phyloP scores from a whole-genome alignment of 352 stramenopile species.

The Globisporangium irregulare region DNA sequence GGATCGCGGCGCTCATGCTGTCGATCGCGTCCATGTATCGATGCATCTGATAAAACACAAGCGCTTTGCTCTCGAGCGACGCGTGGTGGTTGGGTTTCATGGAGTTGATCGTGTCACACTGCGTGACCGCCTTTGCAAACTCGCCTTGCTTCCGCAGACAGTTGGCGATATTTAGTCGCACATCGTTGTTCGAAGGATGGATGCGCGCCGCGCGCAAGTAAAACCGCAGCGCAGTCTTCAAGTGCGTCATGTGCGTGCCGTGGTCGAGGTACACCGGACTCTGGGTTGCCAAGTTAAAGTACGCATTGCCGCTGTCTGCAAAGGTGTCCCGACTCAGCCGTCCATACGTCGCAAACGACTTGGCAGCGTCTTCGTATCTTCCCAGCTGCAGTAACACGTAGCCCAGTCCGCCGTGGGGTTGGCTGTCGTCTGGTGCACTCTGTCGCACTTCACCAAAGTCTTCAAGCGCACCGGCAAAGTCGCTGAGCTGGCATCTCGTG shows the following conservation, averaged over 20 bases:
- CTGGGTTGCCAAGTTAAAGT: slow-evolving; percentile 62
- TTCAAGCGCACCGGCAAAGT: slow-evolving; percentile 51
- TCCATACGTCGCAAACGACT: slow-evolving; percentile 60
- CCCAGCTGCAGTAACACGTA: slow-evolving; percentile 70
- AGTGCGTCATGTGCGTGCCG: slow-evolving; percentile 32
- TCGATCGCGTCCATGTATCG: slow-evolving; percentile 39
- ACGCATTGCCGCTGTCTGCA: slow-evolving; percentile 70
- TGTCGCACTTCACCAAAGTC: slow-evolving; percentile 72
- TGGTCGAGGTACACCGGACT: slow-evolving; percentile 33
- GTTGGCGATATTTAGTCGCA: slow-evolving; percentile 69
- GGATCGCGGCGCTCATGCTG: slow-evolving; percentile 57
- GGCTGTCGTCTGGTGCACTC: slow-evolving; percentile 63
- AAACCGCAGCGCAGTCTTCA: slow-evolving; percentile 59
- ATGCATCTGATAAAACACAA: slow-evolving; percentile 53
- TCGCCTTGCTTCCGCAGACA: slow-evolving; percentile 53
- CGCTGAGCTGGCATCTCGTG: slow-evolving; percentile 45
- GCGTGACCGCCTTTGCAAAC: slow-evolving; percentile 38
- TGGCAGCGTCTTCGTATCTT: slow-evolving; percentile 62
- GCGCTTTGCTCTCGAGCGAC: slow-evolving; percentile 54
- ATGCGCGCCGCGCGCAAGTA: slow-evolving; percentile 61
- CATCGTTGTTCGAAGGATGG: slow-evolving; percentile 54
- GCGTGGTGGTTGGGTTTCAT: slow-evolving; percentile 48
- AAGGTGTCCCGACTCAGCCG: slow-evolving; percentile 61
- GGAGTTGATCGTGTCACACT: slow-evolving; percentile 48
- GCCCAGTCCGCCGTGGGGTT: slow-evolving; percentile 58